These are phyloP conservation scores for Murraya paniculata DNA, from an alignment of 345 rosid species.

Conservation along the genomic window DNA sequence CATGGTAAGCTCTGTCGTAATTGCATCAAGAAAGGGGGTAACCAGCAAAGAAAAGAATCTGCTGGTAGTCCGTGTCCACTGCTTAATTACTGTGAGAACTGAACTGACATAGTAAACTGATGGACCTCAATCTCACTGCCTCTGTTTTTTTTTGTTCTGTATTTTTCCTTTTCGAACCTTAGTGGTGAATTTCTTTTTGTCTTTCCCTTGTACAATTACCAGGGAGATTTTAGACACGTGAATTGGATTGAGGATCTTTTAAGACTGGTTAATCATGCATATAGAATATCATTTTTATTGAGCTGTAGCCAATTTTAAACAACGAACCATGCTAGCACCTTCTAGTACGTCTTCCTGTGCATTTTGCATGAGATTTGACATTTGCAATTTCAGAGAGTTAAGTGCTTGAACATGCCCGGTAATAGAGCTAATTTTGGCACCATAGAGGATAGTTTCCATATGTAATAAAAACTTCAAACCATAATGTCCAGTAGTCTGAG, in stretches of 20 bases:
- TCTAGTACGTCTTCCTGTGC: not conserved
- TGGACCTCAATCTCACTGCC: not conserved
- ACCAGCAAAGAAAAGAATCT: constrained; percentile 28
- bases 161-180: not conserved
- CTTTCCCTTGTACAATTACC: not conserved
- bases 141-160: not conserved
- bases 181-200: not conserved
- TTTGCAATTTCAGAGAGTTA: not conserved
- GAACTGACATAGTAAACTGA: constrained; percentile 12
- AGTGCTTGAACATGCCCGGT: not conserved
- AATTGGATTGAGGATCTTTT: not conserved
- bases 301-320: not conserved
- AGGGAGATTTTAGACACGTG: not conserved
- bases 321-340: not conserved
- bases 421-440: not conserved
- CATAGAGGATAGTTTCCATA: not conserved
- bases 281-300: not conserved
- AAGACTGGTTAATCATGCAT: not conserved
- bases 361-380: not conserved
- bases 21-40: constrained; percentile 60
- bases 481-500: not conserved
- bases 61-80: constrained; percentile 41
- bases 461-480: constrained; percentile 2
- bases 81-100: constrained; percentile 24
- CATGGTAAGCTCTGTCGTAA: constrained; percentile 74